A percentile compares a stretch with the other conserved stretches of the same genome.
These are phyloP conservation scores for Stenocarpella maydis DNA, from an alignment of 2,329 filamentous ascomycete genomes.

Conservation along the genomic window DNA sequence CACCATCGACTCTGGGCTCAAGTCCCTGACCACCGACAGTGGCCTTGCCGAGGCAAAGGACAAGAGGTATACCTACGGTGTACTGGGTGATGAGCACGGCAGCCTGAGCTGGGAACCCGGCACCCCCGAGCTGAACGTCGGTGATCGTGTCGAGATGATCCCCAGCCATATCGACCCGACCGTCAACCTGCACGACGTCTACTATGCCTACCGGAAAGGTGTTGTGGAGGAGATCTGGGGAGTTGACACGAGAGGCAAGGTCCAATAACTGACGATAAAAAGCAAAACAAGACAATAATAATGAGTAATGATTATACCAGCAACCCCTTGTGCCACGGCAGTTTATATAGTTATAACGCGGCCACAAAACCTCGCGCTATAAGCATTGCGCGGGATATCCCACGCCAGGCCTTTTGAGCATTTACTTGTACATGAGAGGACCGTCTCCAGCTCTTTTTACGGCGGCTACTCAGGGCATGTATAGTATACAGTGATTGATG, in stretches of 20 bases:
- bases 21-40: conserved; percentile 60
- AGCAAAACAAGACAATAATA: background rate
- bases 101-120: conserved; percentile 54
- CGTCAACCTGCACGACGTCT: conserved; percentile 60
- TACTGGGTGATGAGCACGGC: conserved; percentile 59
- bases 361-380: no score
- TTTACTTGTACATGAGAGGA: no score
- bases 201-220: conserved; percentile 57
- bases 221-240: conserved; percentile 60
- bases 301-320: background rate
- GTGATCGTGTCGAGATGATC: conserved; percentile 59
- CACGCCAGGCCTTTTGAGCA: no score
- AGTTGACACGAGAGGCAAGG: conserved; percentile 59
- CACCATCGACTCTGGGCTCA: conserved; percentile 59
- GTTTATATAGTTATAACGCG: no score
- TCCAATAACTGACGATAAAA: conserved; percentile 49
- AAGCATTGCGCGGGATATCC: no score
- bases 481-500: no score
- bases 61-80: conserved; percentile 51
- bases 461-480: no score
- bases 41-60: conserved; percentile 58
- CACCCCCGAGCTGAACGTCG: conserved; percentile 48
- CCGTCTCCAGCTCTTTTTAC: no score
- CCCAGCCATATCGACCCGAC: conserved; percentile 64
- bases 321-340: background rate